Evolutionary conservation across 2,329 filamentous ascomycete genomes (phyloP), one percentile per base, ranked within the genome.

Genomic region (Acarospora socialis): DNA sequence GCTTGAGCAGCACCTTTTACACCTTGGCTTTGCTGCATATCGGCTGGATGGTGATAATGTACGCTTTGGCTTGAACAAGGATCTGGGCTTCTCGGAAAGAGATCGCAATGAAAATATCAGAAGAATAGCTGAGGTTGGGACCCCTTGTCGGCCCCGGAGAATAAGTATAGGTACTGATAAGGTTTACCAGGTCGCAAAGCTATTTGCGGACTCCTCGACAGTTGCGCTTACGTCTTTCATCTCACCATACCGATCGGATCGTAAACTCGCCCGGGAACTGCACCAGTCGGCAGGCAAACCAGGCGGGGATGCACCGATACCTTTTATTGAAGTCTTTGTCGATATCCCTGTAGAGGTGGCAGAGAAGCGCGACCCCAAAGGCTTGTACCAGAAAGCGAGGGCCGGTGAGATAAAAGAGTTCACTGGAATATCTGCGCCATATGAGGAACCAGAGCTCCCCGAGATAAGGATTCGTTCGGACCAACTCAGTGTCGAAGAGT

Each of bases 81-180:
- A 95, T 63, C 71, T 98, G 7, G 87, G 87, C 10, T 98, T 95
- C 66, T 80, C 74, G 43, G 87, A 93, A 53, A 73, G 75, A 52
- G 86, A 94, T 65, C 76, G 90, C 47, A 92, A 87, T 54, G 90
- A 98, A 69, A 98, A 98, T 65, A 98, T 98, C 54, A 76, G 90
- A 39, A 77, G 90, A 43, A 94, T 98, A 50, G 83, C 81, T 33
- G 87, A 98, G 68, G 38, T 40, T 18, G 8, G 29, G 21, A 5
- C 3, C 9, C 7, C 21, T 10, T 6, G 19, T 6, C 7, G 8
- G 8, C 21, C 5, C 1, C 20, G 10, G 3, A 14, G 15, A 6
- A 16, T 13, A 7, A 16, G 5, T 9, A 20, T 3, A 10, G 4
- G 19, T 7, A 27, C 8, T 17, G 10, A n/a, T 12, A 10, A 19